Percentiles rank a stretch among this genome's conserved stretches.
Conservation (phyloP, 2,329 filamentous ascomycete species). For the Rosellinia necatrix region DNA sequence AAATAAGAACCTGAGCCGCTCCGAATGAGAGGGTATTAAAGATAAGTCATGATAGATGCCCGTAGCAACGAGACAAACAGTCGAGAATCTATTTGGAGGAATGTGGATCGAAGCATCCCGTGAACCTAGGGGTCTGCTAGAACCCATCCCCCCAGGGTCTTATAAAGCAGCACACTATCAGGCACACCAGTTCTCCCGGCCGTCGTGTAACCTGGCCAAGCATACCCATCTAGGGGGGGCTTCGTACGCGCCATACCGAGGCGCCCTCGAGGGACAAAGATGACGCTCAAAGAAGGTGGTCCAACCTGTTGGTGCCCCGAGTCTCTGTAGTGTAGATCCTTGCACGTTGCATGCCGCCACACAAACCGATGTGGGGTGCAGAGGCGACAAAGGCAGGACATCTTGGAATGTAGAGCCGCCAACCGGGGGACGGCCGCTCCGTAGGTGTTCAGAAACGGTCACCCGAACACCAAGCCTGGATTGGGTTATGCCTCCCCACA, state of each 20-base stretch:
- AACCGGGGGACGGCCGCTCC: slow-evolving; percentile 27
- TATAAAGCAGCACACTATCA: slow-evolving; percentile 34
- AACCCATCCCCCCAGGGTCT: slow-evolving; percentile 38
- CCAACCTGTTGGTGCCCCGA: slow-evolving; percentile 32
- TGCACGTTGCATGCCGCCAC: slow-evolving; percentile 18
- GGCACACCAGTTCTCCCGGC: slow-evolving; percentile 24
- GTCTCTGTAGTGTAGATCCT: slow-evolving; percentile 31
- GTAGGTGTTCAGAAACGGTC: slow-evolving; percentile 3
- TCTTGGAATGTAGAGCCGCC: slow-evolving; percentile 38
- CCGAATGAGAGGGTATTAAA: slow-evolving; percentile 34
- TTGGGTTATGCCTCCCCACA: slow-evolving; percentile 8
- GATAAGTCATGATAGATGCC: slow-evolving; percentile 34
- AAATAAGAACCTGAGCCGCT: slow-evolving; percentile 38
- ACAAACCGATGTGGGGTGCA: slow-evolving; percentile 24
- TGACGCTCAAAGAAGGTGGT: slow-evolving; percentile 35
- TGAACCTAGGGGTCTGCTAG: slow-evolving; percentile 26
- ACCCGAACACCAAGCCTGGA: slow-evolving; percentile 22
- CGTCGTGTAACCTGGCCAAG: slow-evolving; percentile 17
- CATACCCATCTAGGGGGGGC: slow-evolving; percentile 24
- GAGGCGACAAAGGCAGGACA: slow-evolving; percentile 33
- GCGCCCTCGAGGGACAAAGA: slow-evolving; percentile 33
- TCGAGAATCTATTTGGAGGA: slow-evolving; percentile 34
- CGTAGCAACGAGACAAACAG: slow-evolving; percentile 35
- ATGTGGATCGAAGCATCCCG: slow-evolving; percentile 38
- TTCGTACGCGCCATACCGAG: slow-evolving; percentile 26